Evolutionary conservation across 1,139 yeast genomes (phyloP).

Genomic region (Casaregolazyma lundiana): DNA sequence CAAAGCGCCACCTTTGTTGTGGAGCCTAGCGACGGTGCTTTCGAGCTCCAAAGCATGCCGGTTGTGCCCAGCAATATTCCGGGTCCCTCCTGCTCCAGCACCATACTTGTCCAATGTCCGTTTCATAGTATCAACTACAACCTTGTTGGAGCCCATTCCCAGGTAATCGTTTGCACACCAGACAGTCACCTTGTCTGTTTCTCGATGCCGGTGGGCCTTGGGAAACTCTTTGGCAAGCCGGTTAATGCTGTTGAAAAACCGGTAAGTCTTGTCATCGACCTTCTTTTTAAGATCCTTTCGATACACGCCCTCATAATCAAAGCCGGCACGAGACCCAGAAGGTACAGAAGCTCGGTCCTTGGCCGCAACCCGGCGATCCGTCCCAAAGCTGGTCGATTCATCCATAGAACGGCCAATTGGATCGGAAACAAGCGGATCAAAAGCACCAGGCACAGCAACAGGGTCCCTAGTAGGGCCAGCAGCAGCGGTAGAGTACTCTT

Average conservation of each 20-base stretch:
- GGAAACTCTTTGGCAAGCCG: constrained; percentile 94
- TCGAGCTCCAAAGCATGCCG: constrained; percentile 81
- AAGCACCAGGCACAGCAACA: constrained; percentile 6
- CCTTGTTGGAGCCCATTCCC: constrained; percentile 83
- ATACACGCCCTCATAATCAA: constrained; percentile 65
- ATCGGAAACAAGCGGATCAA: constrained; percentile 12
- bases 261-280: constrained; percentile 84
- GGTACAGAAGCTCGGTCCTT: constrained; percentile 2
- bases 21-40: constrained; percentile 80
- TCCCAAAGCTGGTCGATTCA: constrained; percentile 6
- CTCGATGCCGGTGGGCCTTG: constrained; percentile 72
- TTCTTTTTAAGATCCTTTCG: constrained; percentile 62
- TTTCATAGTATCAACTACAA: constrained; percentile 73
- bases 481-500: constrained; percentile 9
- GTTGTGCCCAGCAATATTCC: constrained; percentile 98
- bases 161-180: constrained; percentile 98
- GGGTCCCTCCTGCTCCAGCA: constrained; percentile 98
- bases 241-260: constrained; percentile 94
- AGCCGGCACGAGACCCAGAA: constrained; percentile 29
- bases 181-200: constrained; percentile 80
- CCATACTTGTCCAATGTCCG: constrained; percentile 83
- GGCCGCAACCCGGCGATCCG: constrained; percentile 4
- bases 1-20: constrained; percentile 90
- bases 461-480: constrained; percentile 5
- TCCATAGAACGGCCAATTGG: constrained; percentile 11